Evolutionary conservation across 192 early-diverging fungal genomes (phyloP), one percentile per base, ranked within the genome.

Genomic region (Backusella psychrophila): DNA sequence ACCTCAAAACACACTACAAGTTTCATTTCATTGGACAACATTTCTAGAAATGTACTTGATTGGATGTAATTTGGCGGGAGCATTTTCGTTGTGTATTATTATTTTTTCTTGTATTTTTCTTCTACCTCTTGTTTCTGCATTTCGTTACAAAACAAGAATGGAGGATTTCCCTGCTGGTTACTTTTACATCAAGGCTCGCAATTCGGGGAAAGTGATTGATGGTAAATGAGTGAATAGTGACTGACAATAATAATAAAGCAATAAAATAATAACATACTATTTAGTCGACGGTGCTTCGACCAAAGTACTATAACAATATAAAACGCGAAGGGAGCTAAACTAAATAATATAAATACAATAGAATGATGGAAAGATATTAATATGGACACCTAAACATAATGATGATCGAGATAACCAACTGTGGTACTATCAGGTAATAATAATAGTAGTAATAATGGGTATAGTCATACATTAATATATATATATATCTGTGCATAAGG

Each of bases 371-470:
- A 80, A 75, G 49, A 80, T 80, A 46, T 56, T 80, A 36, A 46
- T 80, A 53, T 80, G 78, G 78, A 72, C 78, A 33, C 78, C 78
- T 4, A 80, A 80, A 8, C 74, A 80, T 59, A 66, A 80, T 76
- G 70, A 66, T 17, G 78, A 80, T 21, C 53, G 78, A 72, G 78
- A 75, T 46, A 80, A 80, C 35, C 78, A 80, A 46, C 71, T 80
- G 2, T 80, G 74, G 74, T 80, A 71, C 41, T 80, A 76, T 21
- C 78, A 80, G 68, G 78, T 75, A 75, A 67, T n/a, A 21, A 14
- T 6, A 70, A 26, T 9, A 11, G 29, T 21, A 46, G 6, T 23
- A 17, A 23, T 19, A 4, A 8, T 7, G 9, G 6, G 29, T 36
- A 3, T 33, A 1, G 0, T 46, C 23, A 35, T 31, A 5, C 38